A percentile compares a stretch with the other conserved stretches of the same genome.
Conservation (phyloP, 768 basidiomycete genomes). For the Pleurotus djamor region DNA sequence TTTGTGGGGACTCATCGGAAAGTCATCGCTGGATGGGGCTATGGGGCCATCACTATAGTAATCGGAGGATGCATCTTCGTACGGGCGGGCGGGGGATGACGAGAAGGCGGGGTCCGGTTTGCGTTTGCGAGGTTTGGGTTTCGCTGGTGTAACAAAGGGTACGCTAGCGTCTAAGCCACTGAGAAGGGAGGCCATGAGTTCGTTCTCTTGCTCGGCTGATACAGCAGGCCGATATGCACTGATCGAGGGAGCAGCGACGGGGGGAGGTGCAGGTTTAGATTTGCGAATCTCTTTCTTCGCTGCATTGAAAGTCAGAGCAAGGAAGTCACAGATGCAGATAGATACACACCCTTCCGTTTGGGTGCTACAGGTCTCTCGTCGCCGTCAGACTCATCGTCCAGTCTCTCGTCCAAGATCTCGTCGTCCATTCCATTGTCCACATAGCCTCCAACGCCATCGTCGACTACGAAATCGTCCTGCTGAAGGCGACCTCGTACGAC, state of each 20-base stretch:
- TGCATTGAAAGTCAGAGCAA: background rate
- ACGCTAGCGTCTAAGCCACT: conserved; percentile 62
- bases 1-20: conserved; percentile 69
- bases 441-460: conserved; percentile 90
- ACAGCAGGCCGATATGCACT: conserved; percentile 78
- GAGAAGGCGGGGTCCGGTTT: conserved; percentile 55
- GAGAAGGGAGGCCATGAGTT: conserved; percentile 85
- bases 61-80: conserved; percentile 46
- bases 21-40: conserved; percentile 59
- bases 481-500: conserved; percentile 85
- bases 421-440: conserved; percentile 95
- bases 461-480: conserved; percentile 91
- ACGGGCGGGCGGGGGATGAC: conserved; percentile 33
- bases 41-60: conserved; percentile 36
- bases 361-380: conserved; percentile 34
- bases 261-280: conserved; percentile 48
- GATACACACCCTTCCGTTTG: conserved; percentile 30
- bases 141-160: conserved; percentile 19
- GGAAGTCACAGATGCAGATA: background rate
- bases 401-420: conserved; percentile 63
- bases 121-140: conserved; percentile 52
- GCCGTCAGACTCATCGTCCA: conserved; percentile 52
- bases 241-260: conserved; percentile 55
- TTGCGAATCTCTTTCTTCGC: conserved; percentile 35
- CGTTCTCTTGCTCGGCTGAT: conserved; percentile 78